phyloP scores from a whole-genome alignment of 139 green algal genomes.

The Coelastrella sp. region DNA sequence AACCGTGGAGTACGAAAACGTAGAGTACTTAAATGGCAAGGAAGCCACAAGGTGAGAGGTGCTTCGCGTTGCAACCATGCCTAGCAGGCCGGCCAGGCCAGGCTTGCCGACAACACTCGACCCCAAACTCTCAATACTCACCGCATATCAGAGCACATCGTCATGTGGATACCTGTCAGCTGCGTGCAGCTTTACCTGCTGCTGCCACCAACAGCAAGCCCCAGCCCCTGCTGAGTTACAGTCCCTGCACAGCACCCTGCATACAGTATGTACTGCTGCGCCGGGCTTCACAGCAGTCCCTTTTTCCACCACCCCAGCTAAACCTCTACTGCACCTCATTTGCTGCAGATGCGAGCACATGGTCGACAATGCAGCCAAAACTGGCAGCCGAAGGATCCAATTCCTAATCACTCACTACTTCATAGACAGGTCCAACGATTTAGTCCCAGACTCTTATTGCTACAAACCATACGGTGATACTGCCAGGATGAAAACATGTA shows the following conservation, averaged over 20 bases:
- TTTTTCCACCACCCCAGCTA: too few relatives aligned
- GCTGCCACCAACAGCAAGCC: too few relatives aligned
- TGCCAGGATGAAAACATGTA: not conserved
- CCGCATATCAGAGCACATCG: too few relatives aligned
- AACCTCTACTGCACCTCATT: too few relatives aligned
- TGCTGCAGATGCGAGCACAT: constrained; percentile 41
- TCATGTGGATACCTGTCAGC: too few relatives aligned
- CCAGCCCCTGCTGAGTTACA: too few relatives aligned
- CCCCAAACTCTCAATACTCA: too few relatives aligned
- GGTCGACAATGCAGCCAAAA: constrained; percentile 8
- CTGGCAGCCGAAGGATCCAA: constrained; percentile 43
- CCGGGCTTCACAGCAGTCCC: too few relatives aligned
- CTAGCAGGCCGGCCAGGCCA: not conserved
- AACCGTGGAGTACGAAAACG: not conserved
- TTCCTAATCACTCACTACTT: constrained; percentile 49
- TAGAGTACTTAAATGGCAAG: constrained; percentile 16
- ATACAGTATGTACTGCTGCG: too few relatives aligned
- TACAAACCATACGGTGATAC: constrained; percentile 2
- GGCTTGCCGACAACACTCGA: too few relatives aligned
- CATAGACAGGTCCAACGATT: constrained; percentile 34
- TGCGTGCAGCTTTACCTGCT: too few relatives aligned
- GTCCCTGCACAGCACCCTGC: too few relatives aligned
- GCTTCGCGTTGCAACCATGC: not conserved
- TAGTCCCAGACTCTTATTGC: constrained; percentile 43
- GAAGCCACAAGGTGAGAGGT: constrained; percentile 6